Evolutionary conservation across 345 rosid species (phyloP).

Genomic region (Mallotus nudiflorus): DNA sequence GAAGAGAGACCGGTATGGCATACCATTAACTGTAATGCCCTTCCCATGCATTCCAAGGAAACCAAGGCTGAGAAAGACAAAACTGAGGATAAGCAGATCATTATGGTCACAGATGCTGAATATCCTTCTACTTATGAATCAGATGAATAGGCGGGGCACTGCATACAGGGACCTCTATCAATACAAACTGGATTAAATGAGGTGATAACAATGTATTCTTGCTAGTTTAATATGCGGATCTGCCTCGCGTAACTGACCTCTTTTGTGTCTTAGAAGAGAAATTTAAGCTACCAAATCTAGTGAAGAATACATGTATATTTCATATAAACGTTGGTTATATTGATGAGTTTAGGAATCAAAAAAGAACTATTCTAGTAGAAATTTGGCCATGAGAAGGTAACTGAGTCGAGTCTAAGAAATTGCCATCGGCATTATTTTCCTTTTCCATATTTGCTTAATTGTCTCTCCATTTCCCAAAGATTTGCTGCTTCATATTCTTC

Average conservation of each 20-base stretch:
- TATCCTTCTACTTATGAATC: conserved; percentile 26
- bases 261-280: neutral
- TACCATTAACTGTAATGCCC: conserved; percentile 73
- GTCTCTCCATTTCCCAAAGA: neutral
- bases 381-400: neutral
- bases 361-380: neutral
- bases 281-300: neutral
- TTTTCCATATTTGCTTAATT: neutral
- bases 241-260: neutral
- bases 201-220: neutral
- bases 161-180: neutral
- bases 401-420: neutral
- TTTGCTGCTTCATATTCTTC: neutral
- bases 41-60: conserved; percentile 48
- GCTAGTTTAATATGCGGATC: neutral
- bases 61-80: conserved; percentile 39
- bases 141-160: conserved; percentile 18
- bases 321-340: neutral
- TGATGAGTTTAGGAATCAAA: too few relatives aligned
- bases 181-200: neutral
- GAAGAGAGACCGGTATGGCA: conserved; percentile 91
- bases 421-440: neutral
- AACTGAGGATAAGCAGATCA: conserved; percentile 34
- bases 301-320: neutral
- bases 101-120: conserved; percentile 47